These are phyloP conservation scores for Chenopodium formosanum DNA, from an alignment of 148 eudicot species.

Conservation along the genomic window DNA sequence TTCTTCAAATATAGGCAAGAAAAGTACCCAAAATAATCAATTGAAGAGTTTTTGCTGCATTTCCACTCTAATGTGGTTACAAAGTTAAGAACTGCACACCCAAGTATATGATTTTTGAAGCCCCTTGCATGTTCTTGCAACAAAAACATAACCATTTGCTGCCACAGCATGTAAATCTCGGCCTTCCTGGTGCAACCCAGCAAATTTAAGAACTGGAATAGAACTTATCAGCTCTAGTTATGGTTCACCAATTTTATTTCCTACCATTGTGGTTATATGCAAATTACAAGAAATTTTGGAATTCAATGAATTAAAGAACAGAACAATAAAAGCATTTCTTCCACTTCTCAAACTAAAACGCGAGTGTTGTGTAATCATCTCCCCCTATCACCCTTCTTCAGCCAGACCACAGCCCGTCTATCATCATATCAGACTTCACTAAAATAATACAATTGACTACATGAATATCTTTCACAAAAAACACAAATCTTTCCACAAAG, in stretches of 20 bases:
- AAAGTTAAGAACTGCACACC: no score
- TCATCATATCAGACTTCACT: constrained; percentile 12
- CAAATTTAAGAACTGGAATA: not conserved
- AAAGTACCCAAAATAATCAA: no score
- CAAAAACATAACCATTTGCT: no score
- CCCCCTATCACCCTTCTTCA: constrained; percentile 7
- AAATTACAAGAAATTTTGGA: constrained; percentile 19
- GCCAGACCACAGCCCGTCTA: constrained; percentile 22
- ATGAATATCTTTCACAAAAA: not conserved
- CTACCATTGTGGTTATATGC: constrained; percentile 13
- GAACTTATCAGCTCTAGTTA: not conserved
- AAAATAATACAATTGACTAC: constrained; percentile 24
- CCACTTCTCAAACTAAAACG: constrained; percentile 3
- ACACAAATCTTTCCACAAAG: not conserved
- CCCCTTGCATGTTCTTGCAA: no score
- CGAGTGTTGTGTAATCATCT: not conserved
- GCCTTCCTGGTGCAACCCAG: not conserved
- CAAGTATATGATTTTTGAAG: no score
- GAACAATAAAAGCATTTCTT: not conserved
- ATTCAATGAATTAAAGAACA: constrained; percentile 19
- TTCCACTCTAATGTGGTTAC: no score
- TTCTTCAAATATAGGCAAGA: no score
- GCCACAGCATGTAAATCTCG: no score
- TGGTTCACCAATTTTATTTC: not conserved
- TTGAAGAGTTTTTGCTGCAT: no score